A percentile compares a stretch with the other conserved stretches of the same genome.
Evolutionary conservation across 257 asterid genomes (phyloP).

Genomic region (Paulownia fortunei): DNA sequence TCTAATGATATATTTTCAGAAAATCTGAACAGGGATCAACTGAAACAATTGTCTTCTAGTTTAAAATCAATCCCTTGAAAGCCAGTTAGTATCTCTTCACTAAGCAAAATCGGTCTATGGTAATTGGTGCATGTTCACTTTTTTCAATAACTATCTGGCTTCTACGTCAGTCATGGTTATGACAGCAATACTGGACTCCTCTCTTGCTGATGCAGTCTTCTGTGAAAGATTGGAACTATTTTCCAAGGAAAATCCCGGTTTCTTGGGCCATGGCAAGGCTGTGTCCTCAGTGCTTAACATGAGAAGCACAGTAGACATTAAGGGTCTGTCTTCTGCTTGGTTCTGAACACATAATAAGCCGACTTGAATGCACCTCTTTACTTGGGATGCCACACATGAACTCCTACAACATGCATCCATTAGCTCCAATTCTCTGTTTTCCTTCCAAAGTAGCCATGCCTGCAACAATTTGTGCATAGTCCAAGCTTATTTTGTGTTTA

Average conservation of each 20-base stretch:
- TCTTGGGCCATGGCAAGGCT: slow-evolving; percentile 10
- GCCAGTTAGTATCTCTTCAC: slow-evolving; percentile 17
- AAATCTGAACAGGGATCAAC: too few relatives aligned
- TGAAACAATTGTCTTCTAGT: too few relatives aligned
- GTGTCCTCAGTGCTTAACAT: slow-evolving; percentile 24
- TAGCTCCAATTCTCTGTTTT: slow-evolving; percentile 17
- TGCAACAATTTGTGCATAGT: neutral
- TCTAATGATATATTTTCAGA: too few relatives aligned
- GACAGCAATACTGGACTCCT: neutral
- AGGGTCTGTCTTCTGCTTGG: slow-evolving; percentile 9
- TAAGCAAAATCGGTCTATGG: too few relatives aligned
- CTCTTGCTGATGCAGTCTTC: neutral
- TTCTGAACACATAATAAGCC: slow-evolving; percentile 29
- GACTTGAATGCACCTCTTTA: slow-evolving; percentile 29
- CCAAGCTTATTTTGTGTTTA: too few relatives aligned
- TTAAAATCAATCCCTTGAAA: too few relatives aligned
- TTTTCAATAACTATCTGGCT: slow-evolving; percentile 19
- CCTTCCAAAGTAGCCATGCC: slow-evolving; percentile 24
- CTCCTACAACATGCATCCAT: slow-evolving; percentile 2
- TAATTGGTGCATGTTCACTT: too few relatives aligned
- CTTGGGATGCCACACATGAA: slow-evolving; percentile 13
- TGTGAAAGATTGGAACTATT: neutral
- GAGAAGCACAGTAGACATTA: slow-evolving; percentile 28
- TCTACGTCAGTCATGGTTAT: neutral
- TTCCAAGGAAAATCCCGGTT: slow-evolving; percentile 19